These are phyloP conservation scores for Verticillium albo-atrum DNA, from an alignment of 2,329 filamentous ascomycete genomes.

Conservation along the genomic window DNA sequence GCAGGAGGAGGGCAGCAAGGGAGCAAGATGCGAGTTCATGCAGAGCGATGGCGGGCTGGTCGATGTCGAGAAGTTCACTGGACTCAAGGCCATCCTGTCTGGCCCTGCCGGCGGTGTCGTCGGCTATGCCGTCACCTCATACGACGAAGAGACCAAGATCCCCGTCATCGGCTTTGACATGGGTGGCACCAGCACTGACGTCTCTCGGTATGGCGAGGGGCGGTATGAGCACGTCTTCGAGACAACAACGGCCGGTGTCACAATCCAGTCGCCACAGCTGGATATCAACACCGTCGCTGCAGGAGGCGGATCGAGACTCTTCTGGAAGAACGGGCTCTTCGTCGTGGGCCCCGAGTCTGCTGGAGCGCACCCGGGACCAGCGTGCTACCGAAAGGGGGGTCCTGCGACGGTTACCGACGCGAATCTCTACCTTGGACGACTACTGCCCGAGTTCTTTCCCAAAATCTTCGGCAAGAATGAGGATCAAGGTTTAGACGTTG, in stretches of 20 bases:
- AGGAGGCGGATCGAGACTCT: constrained; percentile 78
- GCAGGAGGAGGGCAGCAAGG: constrained; percentile 57
- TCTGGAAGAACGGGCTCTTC: constrained; percentile 86
- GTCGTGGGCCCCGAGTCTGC: constrained; percentile 88
- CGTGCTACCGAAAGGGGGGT: constrained; percentile 86
- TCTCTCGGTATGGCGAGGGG: constrained; percentile 71
- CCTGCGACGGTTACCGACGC: constrained; percentile 92
- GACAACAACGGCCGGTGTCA: constrained; percentile 89
- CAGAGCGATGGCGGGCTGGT: constrained; percentile 75
- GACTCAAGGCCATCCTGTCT: constrained; percentile 78
- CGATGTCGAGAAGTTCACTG: constrained; percentile 77
- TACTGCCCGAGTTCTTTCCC: constrained; percentile 88
- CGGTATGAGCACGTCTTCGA: constrained; percentile 92
- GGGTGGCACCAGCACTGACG: constrained; percentile 90
- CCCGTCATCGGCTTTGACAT: constrained; percentile 95
- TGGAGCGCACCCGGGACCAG: constrained; percentile 82
- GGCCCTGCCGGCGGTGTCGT: constrained; percentile 92
- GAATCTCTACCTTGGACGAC: constrained; percentile 76
- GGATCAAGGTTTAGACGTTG: constrained; percentile 70
- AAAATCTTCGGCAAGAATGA: constrained; percentile 93
- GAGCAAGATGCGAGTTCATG: constrained; percentile 91
- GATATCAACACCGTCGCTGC: constrained; percentile 96
- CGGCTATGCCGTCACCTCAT: constrained; percentile 87
- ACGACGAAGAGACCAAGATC: constrained; percentile 74
- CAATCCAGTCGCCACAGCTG: constrained; percentile 85